Evolutionary conservation across 176 grass and related monocot genomes (phyloP), one percentile per base, ranked within the genome.

Genomic region (Triticum urartu): DNA sequence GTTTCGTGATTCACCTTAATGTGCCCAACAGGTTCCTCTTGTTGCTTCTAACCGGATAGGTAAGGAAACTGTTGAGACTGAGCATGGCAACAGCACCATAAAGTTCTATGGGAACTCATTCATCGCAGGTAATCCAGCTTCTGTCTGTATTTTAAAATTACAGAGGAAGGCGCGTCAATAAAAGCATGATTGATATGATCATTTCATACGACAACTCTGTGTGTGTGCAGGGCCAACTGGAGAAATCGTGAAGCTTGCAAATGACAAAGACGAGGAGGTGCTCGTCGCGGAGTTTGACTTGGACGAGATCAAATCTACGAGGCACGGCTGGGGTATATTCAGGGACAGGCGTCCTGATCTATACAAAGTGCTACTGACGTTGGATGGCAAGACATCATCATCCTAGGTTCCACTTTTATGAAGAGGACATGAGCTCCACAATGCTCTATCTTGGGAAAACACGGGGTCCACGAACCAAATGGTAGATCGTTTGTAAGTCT

Each of bases 41-140:
- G 92, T 94, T 52, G 94, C 94, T 84, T 96, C 97, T 32, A 98
- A 98, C 63, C 78, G 97, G 12, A 94, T 95, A 64, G 97, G 97
- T 61, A 94, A 38, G 35, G 97, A 98, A 86, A 95, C 91, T 17
- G 90, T 98, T 22, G 85, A 92, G 64, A 94, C 97, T 45, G 97
- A 98, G 75, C 97, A 98, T 87, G 97, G 94, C 5, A 85, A 87
- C 36, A 98, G 94, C 88, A 80, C 81, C 21, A 98, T 96, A 85
- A 81, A 72, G 20, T 98, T 96, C 68, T 98, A 89, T 3, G 92
- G 97, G 26, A 98, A 98, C 72, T 96, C 97, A 9, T 98, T 98
- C 79, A 95, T 98, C 45, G 84, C 92, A 83, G 97, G 97, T 90
- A 91, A 90, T 30, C 68, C 33, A 42, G 4, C 30, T 84, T 78